These are phyloP conservation scores for Rhizophagus sp. DNA, from an alignment of 192 early-diverging fungal genomes.

Conservation along the genomic window DNA sequence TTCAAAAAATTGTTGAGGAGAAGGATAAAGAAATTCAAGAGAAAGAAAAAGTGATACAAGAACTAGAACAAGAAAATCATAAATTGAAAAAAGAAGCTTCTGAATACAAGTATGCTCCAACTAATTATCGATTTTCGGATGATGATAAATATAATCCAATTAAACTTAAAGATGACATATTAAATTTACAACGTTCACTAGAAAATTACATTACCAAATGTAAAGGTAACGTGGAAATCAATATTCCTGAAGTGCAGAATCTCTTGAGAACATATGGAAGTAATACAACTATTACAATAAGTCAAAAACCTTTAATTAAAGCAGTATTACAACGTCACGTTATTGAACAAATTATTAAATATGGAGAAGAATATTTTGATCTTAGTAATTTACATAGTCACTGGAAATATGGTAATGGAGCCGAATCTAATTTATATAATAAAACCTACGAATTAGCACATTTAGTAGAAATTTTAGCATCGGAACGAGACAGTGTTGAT, in stretches of 20 bases:
- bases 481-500: background rate
- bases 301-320: background rate
- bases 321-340: conserved; percentile 23
- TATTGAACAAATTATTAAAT: background rate
- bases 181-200: background rate
- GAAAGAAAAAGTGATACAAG: background rate
- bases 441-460: background rate
- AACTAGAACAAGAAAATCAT: background rate
- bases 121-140: conserved; percentile 8
- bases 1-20: too few species aligned
- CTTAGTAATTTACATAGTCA: too few species aligned
- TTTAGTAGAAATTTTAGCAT: background rate
- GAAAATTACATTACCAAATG: background rate
- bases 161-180: background rate
- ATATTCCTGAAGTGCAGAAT: background rate
- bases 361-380: background rate
- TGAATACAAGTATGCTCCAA: conserved; percentile 6
- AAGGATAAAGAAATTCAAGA: background rate
- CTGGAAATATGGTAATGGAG: background rate
- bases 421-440: background rate
- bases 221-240: conserved; percentile 1
- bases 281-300: background rate
- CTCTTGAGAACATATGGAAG: conserved; percentile 7
- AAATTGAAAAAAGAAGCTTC: conserved; percentile 14
- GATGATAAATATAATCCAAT: conserved; percentile 18